Evolutionary conservation across 2,329 filamentous ascomycete genomes (phyloP).

Genomic region (Raffaelea albimanens): DNA sequence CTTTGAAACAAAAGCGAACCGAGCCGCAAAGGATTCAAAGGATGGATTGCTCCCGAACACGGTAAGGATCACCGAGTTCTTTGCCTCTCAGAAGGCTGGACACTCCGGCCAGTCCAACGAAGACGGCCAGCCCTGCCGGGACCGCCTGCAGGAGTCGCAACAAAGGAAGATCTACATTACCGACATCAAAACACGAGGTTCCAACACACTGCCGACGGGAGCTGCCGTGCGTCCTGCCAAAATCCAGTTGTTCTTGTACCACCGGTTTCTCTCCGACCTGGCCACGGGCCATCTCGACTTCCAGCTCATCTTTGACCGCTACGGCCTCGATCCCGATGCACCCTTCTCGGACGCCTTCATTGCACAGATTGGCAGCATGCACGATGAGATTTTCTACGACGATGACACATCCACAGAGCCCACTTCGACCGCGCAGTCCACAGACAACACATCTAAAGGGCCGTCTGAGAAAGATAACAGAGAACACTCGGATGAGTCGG

Average conservation of each 20-base stretch:
- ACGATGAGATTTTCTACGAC: conserved; percentile 56
- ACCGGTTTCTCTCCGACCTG: conserved; percentile 70
- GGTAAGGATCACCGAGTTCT: conserved; percentile 14
- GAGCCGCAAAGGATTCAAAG: too few relatives aligned
- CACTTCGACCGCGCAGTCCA: conserved; percentile 2
- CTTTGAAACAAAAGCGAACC: conserved; percentile 51
- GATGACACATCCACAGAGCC: conserved; percentile 10
- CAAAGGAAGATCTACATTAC: conserved; percentile 55
- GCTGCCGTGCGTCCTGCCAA: conserved; percentile 63
- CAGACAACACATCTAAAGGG: too few relatives aligned
- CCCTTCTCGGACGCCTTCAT: conserved; percentile 74
- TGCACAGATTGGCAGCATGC: conserved; percentile 59
- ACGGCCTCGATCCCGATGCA: conserved; percentile 54
- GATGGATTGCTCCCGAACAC: conserved; percentile 5
- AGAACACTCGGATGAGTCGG: too few relatives aligned
- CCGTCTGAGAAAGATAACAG: too few relatives aligned
- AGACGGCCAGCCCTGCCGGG: neutral
- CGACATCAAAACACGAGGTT: conserved; percentile 78
- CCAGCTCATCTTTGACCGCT: conserved; percentile 57
- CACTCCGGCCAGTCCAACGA: neutral
- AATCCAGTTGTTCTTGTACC: conserved; percentile 86
- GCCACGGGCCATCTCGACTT: conserved; percentile 64
- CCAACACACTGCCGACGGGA: conserved; percentile 53
- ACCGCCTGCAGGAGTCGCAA: conserved; percentile 1
- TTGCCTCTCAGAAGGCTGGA: conserved; percentile 1